Evolutionary conservation across 2,329 filamentous ascomycete genomes (phyloP).

Genomic region (Fusarium lyarnte): DNA sequence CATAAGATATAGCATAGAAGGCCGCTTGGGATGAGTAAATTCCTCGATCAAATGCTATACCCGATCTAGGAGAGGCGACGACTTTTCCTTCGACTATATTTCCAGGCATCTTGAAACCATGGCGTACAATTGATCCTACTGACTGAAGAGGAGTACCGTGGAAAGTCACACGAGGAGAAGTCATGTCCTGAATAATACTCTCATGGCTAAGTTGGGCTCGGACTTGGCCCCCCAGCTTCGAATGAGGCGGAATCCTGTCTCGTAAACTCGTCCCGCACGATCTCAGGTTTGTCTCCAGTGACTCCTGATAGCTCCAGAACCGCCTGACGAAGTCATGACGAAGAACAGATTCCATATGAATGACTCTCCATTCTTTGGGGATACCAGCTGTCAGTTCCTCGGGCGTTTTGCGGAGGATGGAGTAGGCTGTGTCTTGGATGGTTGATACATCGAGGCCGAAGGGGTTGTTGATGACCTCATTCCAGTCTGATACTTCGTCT

Average conservation of each 20-base stretch:
- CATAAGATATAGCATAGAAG: constrained; percentile 51
- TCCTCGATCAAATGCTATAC: constrained; percentile 52
- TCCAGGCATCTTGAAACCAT: constrained; percentile 54
- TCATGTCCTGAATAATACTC: constrained; percentile 50
- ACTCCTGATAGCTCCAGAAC: constrained; percentile 43
- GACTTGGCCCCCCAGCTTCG: constrained; percentile 11
- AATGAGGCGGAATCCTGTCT: constrained; percentile 21
- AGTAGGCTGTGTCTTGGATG: constrained; percentile 28
- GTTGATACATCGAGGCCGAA: constrained; percentile 30
- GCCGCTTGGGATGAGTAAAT: constrained; percentile 57
- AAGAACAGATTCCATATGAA: constrained; percentile 53
- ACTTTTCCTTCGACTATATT: constrained; percentile 29
- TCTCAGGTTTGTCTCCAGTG: constrained; percentile 41
- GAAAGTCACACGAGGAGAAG: constrained; percentile 50
- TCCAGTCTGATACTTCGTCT: constrained; percentile 16
- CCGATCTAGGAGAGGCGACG: constrained; percentile 35
- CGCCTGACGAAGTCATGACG: constrained; percentile 45
- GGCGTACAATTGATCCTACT: constrained; percentile 54
- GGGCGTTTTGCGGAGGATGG: constrained; percentile 13
- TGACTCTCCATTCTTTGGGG: constrained; percentile 39
- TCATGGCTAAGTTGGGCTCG: constrained; percentile 25
- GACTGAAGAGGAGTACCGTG: constrained; percentile 51
- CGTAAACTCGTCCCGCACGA: background rate
- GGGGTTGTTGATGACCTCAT: constrained; percentile 25
- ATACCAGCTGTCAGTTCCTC: constrained; percentile 11